Conservation (phyloP, 495 filamentous ascomycete genomes). For the Chaetomium tenue region DNA sequence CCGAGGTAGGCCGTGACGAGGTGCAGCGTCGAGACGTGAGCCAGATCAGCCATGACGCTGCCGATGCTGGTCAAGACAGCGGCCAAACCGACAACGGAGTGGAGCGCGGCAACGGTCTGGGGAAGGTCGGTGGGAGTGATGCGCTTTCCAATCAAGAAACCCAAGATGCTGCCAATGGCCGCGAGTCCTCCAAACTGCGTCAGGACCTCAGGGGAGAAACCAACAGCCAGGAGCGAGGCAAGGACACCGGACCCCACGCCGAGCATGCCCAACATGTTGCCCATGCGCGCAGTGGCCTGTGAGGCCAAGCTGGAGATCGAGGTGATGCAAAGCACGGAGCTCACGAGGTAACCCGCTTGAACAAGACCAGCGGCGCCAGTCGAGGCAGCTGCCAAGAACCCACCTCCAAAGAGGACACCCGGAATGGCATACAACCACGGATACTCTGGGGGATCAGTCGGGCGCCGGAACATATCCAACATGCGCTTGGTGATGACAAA, state of each 20-base stretch:
- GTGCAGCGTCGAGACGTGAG: slow-evolving; percentile 66
- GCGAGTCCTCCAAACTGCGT: slow-evolving; percentile 72
- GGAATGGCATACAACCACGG: slow-evolving; percentile 80
- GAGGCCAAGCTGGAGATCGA: slow-evolving; percentile 72
- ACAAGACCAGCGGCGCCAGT: slow-evolving; percentile 78
- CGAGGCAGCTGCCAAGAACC: slow-evolving; percentile 69
- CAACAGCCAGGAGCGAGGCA: slow-evolving; percentile 73
- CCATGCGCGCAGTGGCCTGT: slow-evolving; percentile 72
- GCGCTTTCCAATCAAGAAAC: slow-evolving; percentile 71
- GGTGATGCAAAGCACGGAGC: slow-evolving; percentile 71
- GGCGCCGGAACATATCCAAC: slow-evolving; percentile 86
- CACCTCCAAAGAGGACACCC: slow-evolving; percentile 68
- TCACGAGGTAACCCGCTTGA: slow-evolving; percentile 76
- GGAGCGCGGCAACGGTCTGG: slow-evolving; percentile 76
- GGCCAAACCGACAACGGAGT: slow-evolving; percentile 78
- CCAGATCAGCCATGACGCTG: slow-evolving; percentile 68
- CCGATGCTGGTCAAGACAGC: slow-evolving; percentile 80
- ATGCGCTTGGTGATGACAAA: slow-evolving; percentile 85
- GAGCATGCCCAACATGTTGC: slow-evolving; percentile 77
- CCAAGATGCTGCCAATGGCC: slow-evolving; percentile 58
- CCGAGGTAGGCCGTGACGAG: slow-evolving; percentile 77
- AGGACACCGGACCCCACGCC: slow-evolving; percentile 75
- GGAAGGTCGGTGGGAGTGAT: slow-evolving; percentile 79
- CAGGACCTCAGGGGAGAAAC: slow-evolving; percentile 68
- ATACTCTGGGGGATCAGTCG: slow-evolving; percentile 78